Evolutionary conservation across 495 filamentous ascomycete species (phyloP), one percentile per base, ranked within the genome.

Genomic region (Xylaria scruposa): DNA sequence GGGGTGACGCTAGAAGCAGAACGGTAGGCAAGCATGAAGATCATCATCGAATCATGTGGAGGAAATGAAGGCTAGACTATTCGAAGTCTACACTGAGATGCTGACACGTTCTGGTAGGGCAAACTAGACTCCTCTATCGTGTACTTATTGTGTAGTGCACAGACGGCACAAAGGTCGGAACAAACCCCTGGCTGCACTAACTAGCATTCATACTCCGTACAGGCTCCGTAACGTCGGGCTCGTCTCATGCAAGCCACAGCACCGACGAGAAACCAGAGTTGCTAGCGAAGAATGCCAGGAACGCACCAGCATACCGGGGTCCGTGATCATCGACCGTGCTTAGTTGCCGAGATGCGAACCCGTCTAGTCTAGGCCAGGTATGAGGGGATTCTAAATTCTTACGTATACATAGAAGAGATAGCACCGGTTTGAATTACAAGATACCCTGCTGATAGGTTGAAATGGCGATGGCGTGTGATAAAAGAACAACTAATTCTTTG

Each of bases 281-380:
- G 26, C 46, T 69, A n/a, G 53, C 67, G 21, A 69, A 36, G 54
- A 29, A 51, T 53, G 68, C 33, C 56, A 53, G 60, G 70, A 42
- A 66, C 62, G 51, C n/a, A 71, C 70, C 61, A 51, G 26, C 42
- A 40, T 67, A 53, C 70, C 62, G 70, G 62, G 53, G 66, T 47
- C 26, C 19, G 49, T 51, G 40, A 60, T 51, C 62, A 40, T 26
- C n/a, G 8, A 36, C 31, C 33, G 17, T 63, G n/a, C 38, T 42
- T 42, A 42, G 44, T 19, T 36, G 44, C 24, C 46, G n/a, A 36
- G 33, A 40, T 44, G 68, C 36, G 59, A 63, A 56, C 26, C 40
- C 2, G 68, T 51, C 56, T 21, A 46, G 42, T 33, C 44, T 12
- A 13, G 4, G 21, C 29, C 44, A 15, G 38, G 65, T 19, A 68